Conservation (phyloP, 2,329 filamentous ascomycete genomes). For the Beauveria bassiana region DNA sequence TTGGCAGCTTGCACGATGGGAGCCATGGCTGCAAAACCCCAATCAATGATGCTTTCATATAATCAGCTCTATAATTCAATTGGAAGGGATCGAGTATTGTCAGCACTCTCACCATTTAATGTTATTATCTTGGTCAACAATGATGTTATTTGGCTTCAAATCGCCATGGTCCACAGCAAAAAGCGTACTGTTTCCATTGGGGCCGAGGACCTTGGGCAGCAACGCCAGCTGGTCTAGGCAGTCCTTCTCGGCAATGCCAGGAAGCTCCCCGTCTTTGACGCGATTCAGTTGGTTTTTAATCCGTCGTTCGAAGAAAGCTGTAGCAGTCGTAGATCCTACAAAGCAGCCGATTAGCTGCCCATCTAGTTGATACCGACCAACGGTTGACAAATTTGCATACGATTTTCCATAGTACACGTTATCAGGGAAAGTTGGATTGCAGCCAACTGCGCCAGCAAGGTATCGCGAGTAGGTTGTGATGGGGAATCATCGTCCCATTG, state of each 20-base stretch:
- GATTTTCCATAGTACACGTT: not conserved
- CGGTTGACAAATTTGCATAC: not conserved
- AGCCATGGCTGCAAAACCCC: conserved; percentile 1
- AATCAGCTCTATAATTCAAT: not conserved
- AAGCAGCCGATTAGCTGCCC: not conserved
- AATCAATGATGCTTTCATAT: not conserved
- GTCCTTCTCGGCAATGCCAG: conserved; percentile 1
- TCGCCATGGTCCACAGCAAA: conserved; percentile 7
- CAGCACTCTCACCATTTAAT: not conserved
- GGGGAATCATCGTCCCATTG: not conserved
- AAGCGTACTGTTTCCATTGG: not conserved
- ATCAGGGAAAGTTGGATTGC: not conserved
- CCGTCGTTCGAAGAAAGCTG: conserved; percentile 1
- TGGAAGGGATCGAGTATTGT: not conserved
- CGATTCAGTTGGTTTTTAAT: conserved; percentile 4
- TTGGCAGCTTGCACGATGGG: conserved; percentile 2
- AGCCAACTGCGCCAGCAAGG: not conserved
- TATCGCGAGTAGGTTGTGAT: not conserved
- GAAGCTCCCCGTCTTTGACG: not conserved
- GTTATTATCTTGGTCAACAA: not conserved
- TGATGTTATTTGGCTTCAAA: conserved; percentile 3
- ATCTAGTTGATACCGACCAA: not conserved
- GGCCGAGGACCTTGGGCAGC: not conserved
- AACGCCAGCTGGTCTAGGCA: not conserved
- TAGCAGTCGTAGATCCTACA: not conserved